These are phyloP conservation scores for Veloboletus limbatus DNA, from an alignment of 1,284 basidiomycete species.

Conservation along the genomic window DNA sequence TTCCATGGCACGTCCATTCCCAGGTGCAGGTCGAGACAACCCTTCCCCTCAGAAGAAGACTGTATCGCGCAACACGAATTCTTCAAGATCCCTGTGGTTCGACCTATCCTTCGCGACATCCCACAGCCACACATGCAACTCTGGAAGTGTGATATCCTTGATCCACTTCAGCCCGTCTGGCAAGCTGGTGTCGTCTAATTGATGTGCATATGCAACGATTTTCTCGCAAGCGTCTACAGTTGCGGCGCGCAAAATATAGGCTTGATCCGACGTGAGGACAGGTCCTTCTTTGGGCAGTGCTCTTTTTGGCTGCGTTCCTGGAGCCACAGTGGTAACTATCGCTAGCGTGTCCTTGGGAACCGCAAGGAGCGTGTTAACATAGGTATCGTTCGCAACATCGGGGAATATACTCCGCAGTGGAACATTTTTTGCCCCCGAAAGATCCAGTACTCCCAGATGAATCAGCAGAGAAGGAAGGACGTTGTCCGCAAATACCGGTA, in stretches of 20 bases:
- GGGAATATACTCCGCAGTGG: slow-evolving; percentile 46
- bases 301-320: slow-evolving; percentile 21
- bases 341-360: slow-evolving; percentile 18
- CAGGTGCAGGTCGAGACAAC: slow-evolving; percentile 1
- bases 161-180: slow-evolving; percentile 46
- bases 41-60: slow-evolving; percentile 52
- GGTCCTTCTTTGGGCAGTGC: slow-evolving; percentile 58
- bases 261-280: slow-evolving; percentile 54
- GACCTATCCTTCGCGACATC: slow-evolving; percentile 68
- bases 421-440: slow-evolving; percentile 45
- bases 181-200: slow-evolving; percentile 37
- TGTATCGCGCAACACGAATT: slow-evolving; percentile 63
- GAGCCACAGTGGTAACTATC: slow-evolving; percentile 7
- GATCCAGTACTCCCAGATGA: slow-evolving; percentile 71
- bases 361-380: slow-evolving; percentile 42
- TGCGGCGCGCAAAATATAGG: slow-evolving; percentile 76
- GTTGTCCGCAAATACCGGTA: slow-evolving; percentile 85
- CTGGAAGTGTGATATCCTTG: slow-evolving; percentile 53
- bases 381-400: slow-evolving; percentile 37
- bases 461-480: slow-evolving; percentile 82
- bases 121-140: slow-evolving; percentile 76
- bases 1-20: neutral
- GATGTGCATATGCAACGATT: slow-evolving; percentile 55
- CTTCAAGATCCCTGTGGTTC: slow-evolving; percentile 61
- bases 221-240: slow-evolving; percentile 73